These are phyloP conservation scores for Aspergillus clavatus DNA, from an alignment of 2,329 filamentous ascomycete genomes.

Conservation along the genomic window DNA sequence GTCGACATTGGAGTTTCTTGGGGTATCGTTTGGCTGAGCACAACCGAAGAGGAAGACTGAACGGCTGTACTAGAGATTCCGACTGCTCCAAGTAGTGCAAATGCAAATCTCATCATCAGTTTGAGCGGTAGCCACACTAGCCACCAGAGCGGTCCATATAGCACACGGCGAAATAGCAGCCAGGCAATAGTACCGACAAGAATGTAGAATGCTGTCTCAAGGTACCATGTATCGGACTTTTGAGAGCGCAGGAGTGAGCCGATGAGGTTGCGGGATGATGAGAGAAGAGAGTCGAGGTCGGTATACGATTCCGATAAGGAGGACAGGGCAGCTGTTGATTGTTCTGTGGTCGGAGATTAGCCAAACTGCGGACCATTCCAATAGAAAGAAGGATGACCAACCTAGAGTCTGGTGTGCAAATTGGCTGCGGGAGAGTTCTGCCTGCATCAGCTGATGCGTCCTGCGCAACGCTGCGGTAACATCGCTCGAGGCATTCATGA, in stretches of 20 bases:
- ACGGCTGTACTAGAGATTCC: conserved; percentile 33
- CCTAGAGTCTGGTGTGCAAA: conserved; percentile 83
- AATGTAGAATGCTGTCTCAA: conserved; percentile 83
- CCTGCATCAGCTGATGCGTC: conserved; percentile 80
- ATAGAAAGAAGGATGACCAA: conserved; percentile 19
- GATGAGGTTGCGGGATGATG: conserved; percentile 68
- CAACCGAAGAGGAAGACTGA: conserved; percentile 22
- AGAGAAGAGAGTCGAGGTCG: conserved; percentile 70
- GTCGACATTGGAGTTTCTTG: conserved; percentile 13
- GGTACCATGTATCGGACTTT: conserved; percentile 97
- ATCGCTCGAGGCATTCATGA: conserved; percentile 70
- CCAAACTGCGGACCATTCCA: conserved; percentile 1
- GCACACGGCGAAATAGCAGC: conserved; percentile 75
- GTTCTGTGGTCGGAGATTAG: conserved; percentile 40
- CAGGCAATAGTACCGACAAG: conserved; percentile 72
- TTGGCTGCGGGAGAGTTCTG: conserved; percentile 77
- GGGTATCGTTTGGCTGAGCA: conserved; percentile 16
- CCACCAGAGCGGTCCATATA: conserved; percentile 91
- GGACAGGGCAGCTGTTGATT: conserved; percentile 76
- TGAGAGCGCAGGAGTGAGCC: conserved; percentile 76
- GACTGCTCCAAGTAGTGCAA: conserved; percentile 53
- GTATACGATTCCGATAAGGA: conserved; percentile 77
- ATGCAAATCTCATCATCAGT: conserved; percentile 56
- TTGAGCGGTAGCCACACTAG: conserved; percentile 78
- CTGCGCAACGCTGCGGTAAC: conserved; percentile 78